Conservation (phyloP, 768 basidiomycete genomes). For the Mycena rebaudengoi region DNA sequence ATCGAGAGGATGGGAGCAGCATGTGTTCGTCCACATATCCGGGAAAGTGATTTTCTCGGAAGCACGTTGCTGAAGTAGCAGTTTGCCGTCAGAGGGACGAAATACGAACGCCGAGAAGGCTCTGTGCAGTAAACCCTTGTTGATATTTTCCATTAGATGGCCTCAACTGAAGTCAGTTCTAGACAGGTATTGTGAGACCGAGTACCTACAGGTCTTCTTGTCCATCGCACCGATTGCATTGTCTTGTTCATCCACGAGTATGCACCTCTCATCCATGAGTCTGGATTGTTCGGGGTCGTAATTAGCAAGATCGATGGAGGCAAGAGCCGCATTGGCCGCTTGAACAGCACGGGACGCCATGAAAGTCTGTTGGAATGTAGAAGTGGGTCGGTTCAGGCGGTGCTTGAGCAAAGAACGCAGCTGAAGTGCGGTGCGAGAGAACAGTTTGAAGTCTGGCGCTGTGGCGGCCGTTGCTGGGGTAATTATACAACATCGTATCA, state of each 20-base stretch:
- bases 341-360: slow-evolving; percentile 70
- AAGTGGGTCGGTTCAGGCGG: not conserved
- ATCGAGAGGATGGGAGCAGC: slow-evolving; percentile 95
- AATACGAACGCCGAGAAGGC: slow-evolving; percentile 99
- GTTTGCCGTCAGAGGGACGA: slow-evolving; percentile 90
- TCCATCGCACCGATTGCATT: slow-evolving; percentile 85
- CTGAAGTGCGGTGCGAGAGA: too few species aligned
- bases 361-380: not conserved
- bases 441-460: too few species aligned
- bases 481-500: too few species aligned
- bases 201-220: slow-evolving; percentile 91
- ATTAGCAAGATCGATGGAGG: slow-evolving; percentile 77
- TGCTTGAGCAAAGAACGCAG: too few species aligned
- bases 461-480: too few species aligned
- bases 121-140: slow-evolving; percentile 92
- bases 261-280: slow-evolving; percentile 96
- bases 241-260: slow-evolving; percentile 90
- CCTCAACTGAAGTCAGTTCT: slow-evolving; percentile 54
- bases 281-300: slow-evolving; percentile 95
- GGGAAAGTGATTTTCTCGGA: slow-evolving; percentile 99
- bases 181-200: not conserved
- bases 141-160: slow-evolving; percentile 97
- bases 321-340: slow-evolving; percentile 71
- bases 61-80: slow-evolving; percentile 94
- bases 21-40: slow-evolving; percentile 99